Base-by-base conservation (phyloP, 768 basidiomycete species). In the Xerocomellus intermedius region DNA sequence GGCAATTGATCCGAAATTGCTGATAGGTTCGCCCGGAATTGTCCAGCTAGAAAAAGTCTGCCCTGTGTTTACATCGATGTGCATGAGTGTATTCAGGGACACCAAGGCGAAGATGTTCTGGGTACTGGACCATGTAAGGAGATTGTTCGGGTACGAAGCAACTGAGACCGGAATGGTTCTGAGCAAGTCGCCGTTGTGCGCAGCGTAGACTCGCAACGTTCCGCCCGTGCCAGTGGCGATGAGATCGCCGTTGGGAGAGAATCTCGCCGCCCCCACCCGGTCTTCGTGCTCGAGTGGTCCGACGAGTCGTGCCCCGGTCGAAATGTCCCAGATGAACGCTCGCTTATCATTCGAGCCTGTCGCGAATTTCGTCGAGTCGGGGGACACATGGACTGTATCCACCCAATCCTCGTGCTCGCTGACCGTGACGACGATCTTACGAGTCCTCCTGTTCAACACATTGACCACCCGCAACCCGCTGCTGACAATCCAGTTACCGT, bases 181-280 rank as follows among this genome's bases (percentile, higher is more conserved):
- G 33, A 54, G 47, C 12, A 48, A n/a, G 2, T 38, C 47, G 7
- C 54, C 54, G 26, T 19, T 8, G 42, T 51, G 24, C 0, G 37
- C 16, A 19, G 45, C 19, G 42, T 54, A 60, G 28, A 60, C 46
- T 12, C 56, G 59, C 21, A 58, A 3, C 4, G 24, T 24, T 12
- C 32, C 26, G 16, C 1, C n/a, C 13, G 53, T 54, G 4, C 47
- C 26, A 13, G 56, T 52, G 7, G 36, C 47, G 19, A 58, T 36
- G 10, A 13, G n/a, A n/a, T 45, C 33, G 1, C 54, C 57, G 10
- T 61, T 44, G 0, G 57, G 60, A n/a, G 60, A 61, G 44, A 61
- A 61, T 30, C 42, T 49, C 36, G 52, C 54, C 0, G 48, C 41
- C 5, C 16, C 48, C 3, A 58, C 42, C 8, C 30, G 41, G 21